Percentiles rank a stretch among this genome's conserved stretches.
Conservation (phyloP, 768 basidiomycete genomes). For the Rhodotorula paludigena region DNA sequence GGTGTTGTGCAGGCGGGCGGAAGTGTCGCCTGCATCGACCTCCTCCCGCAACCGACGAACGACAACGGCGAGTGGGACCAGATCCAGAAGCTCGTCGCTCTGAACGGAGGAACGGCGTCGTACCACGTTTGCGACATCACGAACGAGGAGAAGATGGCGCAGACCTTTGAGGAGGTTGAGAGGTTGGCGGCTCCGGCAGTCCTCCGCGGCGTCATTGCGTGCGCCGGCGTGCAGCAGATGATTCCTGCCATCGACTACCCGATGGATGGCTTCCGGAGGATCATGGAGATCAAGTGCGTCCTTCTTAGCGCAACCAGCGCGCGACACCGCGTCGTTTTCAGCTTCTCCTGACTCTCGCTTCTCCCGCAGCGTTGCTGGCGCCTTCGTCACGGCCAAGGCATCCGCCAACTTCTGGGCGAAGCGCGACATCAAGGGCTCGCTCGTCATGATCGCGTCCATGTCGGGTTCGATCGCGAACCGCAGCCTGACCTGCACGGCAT, state of each 20-base stretch:
- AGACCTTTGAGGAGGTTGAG: not conserved
- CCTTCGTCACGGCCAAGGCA: not conserved
- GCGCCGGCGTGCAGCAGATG: not conserved
- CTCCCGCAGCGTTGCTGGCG: not conserved
- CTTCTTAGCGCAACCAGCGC: not conserved
- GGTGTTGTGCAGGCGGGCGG: not conserved
- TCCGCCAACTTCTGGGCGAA: not conserved
- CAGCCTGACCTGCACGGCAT: not conserved
- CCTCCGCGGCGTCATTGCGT: not conserved
- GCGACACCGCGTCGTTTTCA: not conserved
- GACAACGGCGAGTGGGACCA: not conserved
- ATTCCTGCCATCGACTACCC: not conserved
- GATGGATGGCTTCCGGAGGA: not conserved
- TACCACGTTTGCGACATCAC: not conserved
- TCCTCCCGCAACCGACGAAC: not conserved
- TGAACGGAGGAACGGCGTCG: not conserved
- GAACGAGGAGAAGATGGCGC: not conserved
- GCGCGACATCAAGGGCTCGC: not conserved
- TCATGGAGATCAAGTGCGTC: constrained; percentile 2
- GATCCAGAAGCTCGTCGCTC: not conserved
- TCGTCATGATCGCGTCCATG: constrained; percentile 2
- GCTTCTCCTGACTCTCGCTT: not conserved
- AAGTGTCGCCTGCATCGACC: not conserved
- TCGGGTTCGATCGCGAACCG: not conserved
- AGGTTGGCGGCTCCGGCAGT: not conserved